Conservation (phyloP, 352 stramenopile genomes). For the Phytophthora podocarpi region DNA sequence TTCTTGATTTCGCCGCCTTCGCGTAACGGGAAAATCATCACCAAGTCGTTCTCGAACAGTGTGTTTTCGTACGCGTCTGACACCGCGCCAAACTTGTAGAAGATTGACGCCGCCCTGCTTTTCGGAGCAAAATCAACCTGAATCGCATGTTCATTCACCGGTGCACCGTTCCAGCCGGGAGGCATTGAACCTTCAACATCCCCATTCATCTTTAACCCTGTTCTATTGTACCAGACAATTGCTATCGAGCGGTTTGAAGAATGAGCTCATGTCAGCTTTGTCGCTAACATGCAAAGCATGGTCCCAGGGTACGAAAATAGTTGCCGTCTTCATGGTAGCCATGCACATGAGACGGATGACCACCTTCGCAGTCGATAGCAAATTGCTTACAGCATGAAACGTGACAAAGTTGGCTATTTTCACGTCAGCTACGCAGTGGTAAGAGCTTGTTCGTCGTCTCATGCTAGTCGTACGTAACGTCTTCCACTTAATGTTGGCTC, state of each 20-base stretch:
- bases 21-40: constrained; percentile 73
- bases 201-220: constrained; percentile 8
- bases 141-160: constrained; percentile 33
- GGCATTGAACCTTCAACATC: constrained; percentile 5
- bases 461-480: no score
- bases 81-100: constrained; percentile 20
- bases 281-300: neutral
- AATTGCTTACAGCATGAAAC: constrained; percentile 5
- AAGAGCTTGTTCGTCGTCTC: no score
- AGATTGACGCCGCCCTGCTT: constrained; percentile 33
- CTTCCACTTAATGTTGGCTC: no score
- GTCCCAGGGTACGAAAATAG: constrained; percentile 30
- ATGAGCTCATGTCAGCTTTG: neutral
- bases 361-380: no score
- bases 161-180: no score
- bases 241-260: constrained; percentile 13
- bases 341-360: neutral
- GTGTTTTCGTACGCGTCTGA: constrained; percentile 46
- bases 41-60: constrained; percentile 70
- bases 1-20: constrained; percentile 63
- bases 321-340: neutral
- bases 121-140: constrained; percentile 38
- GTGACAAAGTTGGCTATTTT: constrained; percentile 8
- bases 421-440: neutral
- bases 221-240: neutral